Percentiles rank a stretch among this genome's conserved stretches.
Conservation (phyloP, 108 stramenopile species). For the Skeletonema menzelii region DNA sequence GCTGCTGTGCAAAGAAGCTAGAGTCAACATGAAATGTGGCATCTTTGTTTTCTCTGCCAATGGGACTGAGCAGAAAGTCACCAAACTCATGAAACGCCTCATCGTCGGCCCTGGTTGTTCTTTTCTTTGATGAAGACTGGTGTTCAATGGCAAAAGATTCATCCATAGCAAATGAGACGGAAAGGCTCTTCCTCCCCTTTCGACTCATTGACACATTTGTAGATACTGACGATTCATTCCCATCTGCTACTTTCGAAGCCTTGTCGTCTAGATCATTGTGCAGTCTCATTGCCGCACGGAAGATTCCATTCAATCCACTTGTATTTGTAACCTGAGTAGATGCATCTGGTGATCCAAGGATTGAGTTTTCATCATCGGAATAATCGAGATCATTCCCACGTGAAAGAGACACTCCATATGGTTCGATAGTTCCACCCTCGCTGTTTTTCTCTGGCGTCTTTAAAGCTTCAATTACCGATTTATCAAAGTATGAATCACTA, state of each 20-base stretch:
- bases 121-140: neutral
- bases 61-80: constrained; percentile 15
- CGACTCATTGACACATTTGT: neutral
- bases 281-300: constrained; percentile 29
- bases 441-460: constrained; percentile 31
- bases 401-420: constrained; percentile 5
- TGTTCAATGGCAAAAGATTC: constrained; percentile 22
- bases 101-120: neutral
- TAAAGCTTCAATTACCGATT: constrained; percentile 21
- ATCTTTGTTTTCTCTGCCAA: constrained; percentile 5
- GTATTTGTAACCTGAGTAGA: constrained; percentile 9
- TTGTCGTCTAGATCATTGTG: constrained; percentile 23
- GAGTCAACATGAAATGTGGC: constrained; percentile 6
- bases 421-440: neutral
- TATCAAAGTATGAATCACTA: constrained; percentile 30
- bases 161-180: constrained; percentile 31
- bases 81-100: constrained; percentile 1
- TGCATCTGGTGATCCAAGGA: constrained; percentile 13
- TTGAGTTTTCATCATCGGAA: neutral
- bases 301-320: constrained; percentile 30
- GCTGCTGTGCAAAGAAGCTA: neutral
- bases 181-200: constrained; percentile 16
- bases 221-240: constrained; percentile 11
- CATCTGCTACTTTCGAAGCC: neutral
- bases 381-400: constrained; percentile 13